A percentile compares a stretch with the other conserved stretches of the same genome.
These are phyloP conservation scores for Coniochaeta sp. DNA, from an alignment of 2,329 filamentous ascomycete genomes.

Conservation along the genomic window DNA sequence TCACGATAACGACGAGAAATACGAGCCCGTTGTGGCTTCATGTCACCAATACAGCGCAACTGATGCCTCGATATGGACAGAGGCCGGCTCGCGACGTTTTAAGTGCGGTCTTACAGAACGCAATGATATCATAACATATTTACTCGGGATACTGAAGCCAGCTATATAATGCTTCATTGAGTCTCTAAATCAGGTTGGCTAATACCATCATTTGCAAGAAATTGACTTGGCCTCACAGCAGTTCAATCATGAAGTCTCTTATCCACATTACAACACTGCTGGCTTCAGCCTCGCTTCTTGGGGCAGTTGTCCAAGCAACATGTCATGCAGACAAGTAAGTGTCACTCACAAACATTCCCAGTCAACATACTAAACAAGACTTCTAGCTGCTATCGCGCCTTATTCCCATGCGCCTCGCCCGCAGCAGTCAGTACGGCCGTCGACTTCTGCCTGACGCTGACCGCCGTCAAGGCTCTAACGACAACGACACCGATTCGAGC, in stretches of 20 bases:
- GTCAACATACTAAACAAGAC: neutral
- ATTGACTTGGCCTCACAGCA: neutral
- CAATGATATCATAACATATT: neutral
- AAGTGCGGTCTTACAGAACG: neutral
- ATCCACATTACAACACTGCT: neutral
- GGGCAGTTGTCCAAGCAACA: neutral
- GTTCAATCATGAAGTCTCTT: neutral
- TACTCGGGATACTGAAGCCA: neutral
- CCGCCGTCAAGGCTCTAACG: constrained; percentile 8
- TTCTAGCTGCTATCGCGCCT: constrained; percentile 12
- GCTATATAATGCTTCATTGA: neutral
- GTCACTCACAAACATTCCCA: neutral
- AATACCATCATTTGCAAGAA: too few relatives aligned
- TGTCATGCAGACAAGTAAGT: neutral
- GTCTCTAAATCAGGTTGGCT: too few relatives aligned
- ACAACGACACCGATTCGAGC: constrained; percentile 12
- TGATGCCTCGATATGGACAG: neutral
- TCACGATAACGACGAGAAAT: neutral
- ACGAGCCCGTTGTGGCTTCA: neutral
- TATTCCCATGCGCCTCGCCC: constrained; percentile 12
- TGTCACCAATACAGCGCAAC: neutral
- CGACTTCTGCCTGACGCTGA: constrained; percentile 13
- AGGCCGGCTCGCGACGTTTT: neutral
- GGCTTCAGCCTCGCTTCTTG: neutral
- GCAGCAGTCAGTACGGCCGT: constrained; percentile 10